Evolutionary conservation across 73 alveolate genomes (phyloP), one percentile per base, ranked within the genome.

Genomic region (Durusdinium trenchii): DNA sequence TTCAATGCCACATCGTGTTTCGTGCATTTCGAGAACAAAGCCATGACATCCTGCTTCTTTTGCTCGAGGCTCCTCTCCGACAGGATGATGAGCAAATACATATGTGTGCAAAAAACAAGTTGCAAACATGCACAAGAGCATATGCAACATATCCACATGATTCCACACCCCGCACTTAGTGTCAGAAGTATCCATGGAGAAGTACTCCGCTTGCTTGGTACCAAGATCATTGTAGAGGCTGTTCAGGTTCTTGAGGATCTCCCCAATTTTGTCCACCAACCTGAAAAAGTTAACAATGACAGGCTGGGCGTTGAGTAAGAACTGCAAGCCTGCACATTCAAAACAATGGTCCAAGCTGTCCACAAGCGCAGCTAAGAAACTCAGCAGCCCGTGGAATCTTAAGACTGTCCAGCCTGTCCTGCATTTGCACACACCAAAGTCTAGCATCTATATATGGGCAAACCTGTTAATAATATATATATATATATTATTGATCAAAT

Each of bases 1-100:
- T 84, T 84, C 94, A 84, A 26, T 0, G 94, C 51, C 14, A 84
- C 94, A 36, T 84, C 94, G 0, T 32, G 76, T 45, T 84, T 84
- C 20, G 94, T 84, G 75, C 76, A 84, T 3, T 12, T 7, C 36
- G 76, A 73, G n/a, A 50, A 84, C 5, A 35, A 1, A 40, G 54
- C 52, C 73, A 50, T 48, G 52, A 84, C 76, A 14, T n/a, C 52
- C 20, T n/a, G 50, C 75, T 84, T 84, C 52, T 35, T n/a, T 52
- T 84, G 30, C 14, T 32, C 38, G 47, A 51, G 1, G 36, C 40
- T 36, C 94, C 94, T 84, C 1, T 23, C 20, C 40, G 3, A 6
- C 45, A 16, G 36, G 62, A 2, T 9, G 6, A 18, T 14, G 45
- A 78, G 40, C 26, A 18, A 9, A 18, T 6, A 23, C 62, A 3